Percentiles rank a stretch among this genome's conserved stretches.
These are phyloP conservation scores for Cladosporium sp. DNA, from an alignment of 2,329 filamentous ascomycete species.

Conservation along the genomic window DNA sequence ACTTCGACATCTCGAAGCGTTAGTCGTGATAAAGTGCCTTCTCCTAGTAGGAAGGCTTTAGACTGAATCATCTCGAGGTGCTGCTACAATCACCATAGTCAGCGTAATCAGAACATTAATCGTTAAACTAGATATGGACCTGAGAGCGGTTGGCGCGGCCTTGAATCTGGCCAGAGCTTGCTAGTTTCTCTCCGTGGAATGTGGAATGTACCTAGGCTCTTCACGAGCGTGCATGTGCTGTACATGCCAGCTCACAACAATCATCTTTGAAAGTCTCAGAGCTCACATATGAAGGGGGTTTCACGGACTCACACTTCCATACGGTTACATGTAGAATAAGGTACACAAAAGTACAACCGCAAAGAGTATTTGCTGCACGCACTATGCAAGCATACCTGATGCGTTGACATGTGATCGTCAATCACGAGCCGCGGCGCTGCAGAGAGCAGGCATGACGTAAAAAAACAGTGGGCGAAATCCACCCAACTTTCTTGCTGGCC, in stretches of 20 bases:
- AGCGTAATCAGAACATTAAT: neutral
- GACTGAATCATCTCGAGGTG: neutral
- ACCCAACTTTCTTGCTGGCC: slow-evolving; percentile 12
- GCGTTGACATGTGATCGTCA: slow-evolving; percentile 6
- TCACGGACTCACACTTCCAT: neutral
- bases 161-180: neutral
- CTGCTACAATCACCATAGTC: neutral
- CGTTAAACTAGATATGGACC: neutral
- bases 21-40: too few species aligned
- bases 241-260: neutral
- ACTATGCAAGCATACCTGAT: neutral
- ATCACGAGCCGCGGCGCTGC: slow-evolving; percentile 1
- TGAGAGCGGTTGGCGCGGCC: neutral
- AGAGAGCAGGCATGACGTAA: neutral
- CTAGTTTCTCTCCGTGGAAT: neutral
- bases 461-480: neutral
- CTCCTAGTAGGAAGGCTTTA: neutral
- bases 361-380: neutral
- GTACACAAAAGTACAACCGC: too few species aligned
- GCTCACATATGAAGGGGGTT: neutral
- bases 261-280: neutral
- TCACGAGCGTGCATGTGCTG: neutral
- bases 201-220: neutral
- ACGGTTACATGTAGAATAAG: neutral
- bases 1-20: neutral